phyloP scores from a whole-genome alignment of 768 basidiomycete genomes.

The Suillus subaureus region DNA sequence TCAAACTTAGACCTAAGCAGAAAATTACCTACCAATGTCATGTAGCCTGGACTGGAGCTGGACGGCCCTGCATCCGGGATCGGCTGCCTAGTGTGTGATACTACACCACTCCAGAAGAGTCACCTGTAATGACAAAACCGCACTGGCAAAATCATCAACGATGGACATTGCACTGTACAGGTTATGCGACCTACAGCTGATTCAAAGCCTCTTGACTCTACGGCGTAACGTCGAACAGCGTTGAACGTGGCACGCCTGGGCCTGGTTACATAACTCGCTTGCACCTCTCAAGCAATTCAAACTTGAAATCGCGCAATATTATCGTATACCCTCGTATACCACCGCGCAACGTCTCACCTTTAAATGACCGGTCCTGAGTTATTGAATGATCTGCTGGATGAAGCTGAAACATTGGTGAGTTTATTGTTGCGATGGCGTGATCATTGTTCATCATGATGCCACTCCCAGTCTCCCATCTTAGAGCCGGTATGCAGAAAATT shows the following conservation, averaged over 20 bases:
- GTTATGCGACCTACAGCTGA: neutral
- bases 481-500: conserved; percentile 18
- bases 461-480: conserved; percentile 13
- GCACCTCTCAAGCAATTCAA: neutral
- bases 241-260: neutral
- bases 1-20: neutral
- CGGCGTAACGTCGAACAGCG: neutral
- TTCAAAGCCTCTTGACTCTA: neutral
- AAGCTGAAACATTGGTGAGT: conserved; percentile 25
- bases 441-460: conserved; percentile 30
- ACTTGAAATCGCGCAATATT: neutral
- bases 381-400: conserved; percentile 19
- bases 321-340: neutral
- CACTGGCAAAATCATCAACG: neutral
- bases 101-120: neutral
- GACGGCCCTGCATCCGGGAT: neutral
- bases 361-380: conserved; percentile 9
- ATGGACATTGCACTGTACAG: neutral
- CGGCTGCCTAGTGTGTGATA: neutral
- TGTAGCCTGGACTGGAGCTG: neutral
- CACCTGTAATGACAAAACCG: neutral
- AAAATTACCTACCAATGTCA: neutral
- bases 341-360: neutral
- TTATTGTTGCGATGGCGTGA: conserved; percentile 31
- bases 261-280: neutral